phyloP scores from a whole-genome alignment of 495 filamentous ascomycete species.

The Daldinia concentrica region DNA sequence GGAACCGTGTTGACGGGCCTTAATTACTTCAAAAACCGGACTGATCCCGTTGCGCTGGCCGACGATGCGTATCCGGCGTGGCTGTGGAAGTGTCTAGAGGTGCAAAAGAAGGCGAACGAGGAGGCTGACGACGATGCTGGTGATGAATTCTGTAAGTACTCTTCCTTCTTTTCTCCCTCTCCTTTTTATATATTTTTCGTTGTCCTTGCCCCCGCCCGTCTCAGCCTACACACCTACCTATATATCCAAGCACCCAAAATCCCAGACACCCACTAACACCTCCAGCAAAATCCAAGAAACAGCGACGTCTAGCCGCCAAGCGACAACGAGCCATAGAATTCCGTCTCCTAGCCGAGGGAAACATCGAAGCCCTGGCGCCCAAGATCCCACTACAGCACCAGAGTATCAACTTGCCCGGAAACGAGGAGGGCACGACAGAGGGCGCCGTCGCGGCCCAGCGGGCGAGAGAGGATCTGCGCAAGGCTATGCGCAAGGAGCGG shows the following conservation, averaged over 20 bases:
- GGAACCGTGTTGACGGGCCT: slow-evolving; percentile 81
- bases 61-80: slow-evolving; percentile 91
- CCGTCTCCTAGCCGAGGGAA: slow-evolving; percentile 69
- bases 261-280: slow-evolving; percentile 15
- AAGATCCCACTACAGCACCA: slow-evolving; percentile 87
- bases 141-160: slow-evolving; percentile 76
- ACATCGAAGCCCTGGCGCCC: slow-evolving; percentile 70
- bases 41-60: slow-evolving; percentile 75
- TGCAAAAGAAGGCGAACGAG: slow-evolving; percentile 55
- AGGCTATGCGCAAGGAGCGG: slow-evolving; percentile 75
- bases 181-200: neutral
- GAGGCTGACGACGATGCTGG: slow-evolving; percentile 57
- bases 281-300: slow-evolving; percentile 81
- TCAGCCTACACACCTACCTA: neutral
- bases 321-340: slow-evolving; percentile 69
- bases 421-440: slow-evolving; percentile 65
- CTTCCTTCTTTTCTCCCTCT: slow-evolving; percentile 15
- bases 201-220: neutral
- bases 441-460: slow-evolving; percentile 66
- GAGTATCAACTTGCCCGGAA: slow-evolving; percentile 78
- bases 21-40: slow-evolving; percentile 81
- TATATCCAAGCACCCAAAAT: neutral
- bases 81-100: slow-evolving; percentile 82
- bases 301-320: slow-evolving; percentile 73
- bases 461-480: slow-evolving; percentile 71